phyloP scores from a whole-genome alignment of 768 basidiomycete species.

The Hypholoma fasciculare region DNA sequence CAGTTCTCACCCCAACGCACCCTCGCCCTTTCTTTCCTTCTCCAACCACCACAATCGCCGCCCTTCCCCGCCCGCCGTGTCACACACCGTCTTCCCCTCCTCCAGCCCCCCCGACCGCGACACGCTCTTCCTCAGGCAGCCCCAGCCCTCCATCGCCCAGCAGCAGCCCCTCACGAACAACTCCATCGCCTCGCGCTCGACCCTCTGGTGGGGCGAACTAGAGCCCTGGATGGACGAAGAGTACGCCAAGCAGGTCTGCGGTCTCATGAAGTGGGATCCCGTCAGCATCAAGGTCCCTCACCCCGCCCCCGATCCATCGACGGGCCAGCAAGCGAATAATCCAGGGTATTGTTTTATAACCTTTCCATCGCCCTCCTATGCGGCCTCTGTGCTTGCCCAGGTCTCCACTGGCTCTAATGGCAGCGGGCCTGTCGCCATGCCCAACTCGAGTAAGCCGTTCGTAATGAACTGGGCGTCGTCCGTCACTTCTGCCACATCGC shows the following conservation, averaged over 20 bases:
- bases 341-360: constrained; percentile 88
- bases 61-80: constrained; percentile 31
- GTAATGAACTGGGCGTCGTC: constrained; percentile 74
- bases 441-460: constrained; percentile 83
- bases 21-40: constrained; percentile 42
- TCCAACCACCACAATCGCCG: constrained; percentile 40
- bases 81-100: constrained; percentile 16
- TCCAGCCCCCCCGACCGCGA: constrained; percentile 33
- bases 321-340: constrained; percentile 74
- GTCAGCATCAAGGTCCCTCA: constrained; percentile 72
- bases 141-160: constrained; percentile 21
- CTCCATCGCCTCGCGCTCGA: constrained; percentile 45
- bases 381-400: constrained; percentile 69
- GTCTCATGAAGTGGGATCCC: constrained; percentile 85
- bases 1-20: constrained; percentile 25
- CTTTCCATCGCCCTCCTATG: constrained; percentile 71
- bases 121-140: constrained; percentile 25
- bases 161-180: constrained; percentile 16
- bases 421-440: constrained; percentile 58
- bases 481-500: constrained; percentile 29
- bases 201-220: constrained; percentile 85
- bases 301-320: constrained; percentile 53
- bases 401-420: constrained; percentile 47
- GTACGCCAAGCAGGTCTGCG: constrained; percentile 87
- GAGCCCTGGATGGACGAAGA: constrained; percentile 98